Percentiles rank a stretch among this genome's conserved stretches.
These are phyloP conservation scores for Delphinella strobiligena DNA, from an alignment of 2,329 filamentous ascomycete genomes.

Conservation along the genomic window DNA sequence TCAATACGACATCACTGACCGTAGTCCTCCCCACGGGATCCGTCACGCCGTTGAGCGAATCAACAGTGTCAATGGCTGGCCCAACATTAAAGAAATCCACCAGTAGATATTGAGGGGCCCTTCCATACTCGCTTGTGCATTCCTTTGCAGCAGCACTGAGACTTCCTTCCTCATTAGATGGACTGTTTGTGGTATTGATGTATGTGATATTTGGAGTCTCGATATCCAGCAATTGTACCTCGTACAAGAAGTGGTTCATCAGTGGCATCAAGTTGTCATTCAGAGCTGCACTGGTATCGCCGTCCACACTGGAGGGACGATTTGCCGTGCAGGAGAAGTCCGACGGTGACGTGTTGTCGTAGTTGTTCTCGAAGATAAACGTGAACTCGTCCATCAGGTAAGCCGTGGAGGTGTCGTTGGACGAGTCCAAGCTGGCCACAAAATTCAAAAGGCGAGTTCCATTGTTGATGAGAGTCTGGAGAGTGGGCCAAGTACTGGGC, in stretches of 20 bases:
- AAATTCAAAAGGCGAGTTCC: conserved; percentile 58
- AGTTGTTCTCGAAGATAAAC: conserved; percentile 62
- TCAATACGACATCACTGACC: conserved; percentile 10
- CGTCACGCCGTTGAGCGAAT: conserved; percentile 51
- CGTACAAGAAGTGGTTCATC: conserved; percentile 71
- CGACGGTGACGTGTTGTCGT: conserved; percentile 47
- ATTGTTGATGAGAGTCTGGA: conserved; percentile 54
- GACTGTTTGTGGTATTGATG: conserved; percentile 54
- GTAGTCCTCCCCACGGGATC: conserved; percentile 30
- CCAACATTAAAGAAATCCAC: conserved; percentile 73
- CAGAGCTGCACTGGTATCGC: conserved; percentile 38
- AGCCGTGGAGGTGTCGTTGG: conserved; percentile 28
- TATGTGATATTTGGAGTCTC: conserved; percentile 49
- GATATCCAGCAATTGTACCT: conserved; percentile 38
- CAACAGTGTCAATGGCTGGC: conserved; percentile 56
- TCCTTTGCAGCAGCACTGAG: conserved; percentile 35
- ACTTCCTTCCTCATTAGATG: conserved; percentile 43
- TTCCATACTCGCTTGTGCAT: conserved; percentile 49
- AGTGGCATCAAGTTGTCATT: conserved; percentile 52
- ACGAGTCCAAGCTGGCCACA: conserved; percentile 39
- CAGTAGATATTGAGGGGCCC: conserved; percentile 57
- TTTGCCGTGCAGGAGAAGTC: conserved; percentile 64
- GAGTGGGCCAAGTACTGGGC: conserved; percentile 52
- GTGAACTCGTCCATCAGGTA: conserved; percentile 53
- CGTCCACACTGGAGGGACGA: conserved; percentile 45